Base-by-base conservation (phyloP, 768 basidiomycete genomes). In the Plicaturopsis crispa region DNA sequence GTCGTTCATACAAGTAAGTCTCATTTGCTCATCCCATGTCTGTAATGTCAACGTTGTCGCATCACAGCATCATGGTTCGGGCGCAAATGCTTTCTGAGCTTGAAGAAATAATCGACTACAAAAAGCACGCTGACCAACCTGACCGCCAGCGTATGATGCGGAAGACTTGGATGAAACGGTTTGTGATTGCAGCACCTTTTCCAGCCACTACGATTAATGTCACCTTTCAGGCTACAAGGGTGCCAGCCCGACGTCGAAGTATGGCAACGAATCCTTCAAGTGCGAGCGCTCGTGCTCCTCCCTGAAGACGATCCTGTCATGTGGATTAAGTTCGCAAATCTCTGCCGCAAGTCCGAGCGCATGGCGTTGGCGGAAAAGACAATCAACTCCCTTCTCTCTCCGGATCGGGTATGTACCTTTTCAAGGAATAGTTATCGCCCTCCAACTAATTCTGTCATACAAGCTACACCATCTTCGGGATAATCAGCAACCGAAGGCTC, bases 291-390 rank as follows among this genome's bases (percentile, higher is more conserved):
- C 37, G 92, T 99, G 16, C 69, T 97, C 19, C 86, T 78, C 31
- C 94, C 96, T 0, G 87, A 87, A 46, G 91, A 96, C 45, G 92
- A 97, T 54, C 89, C 87, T 31, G 76, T 86, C 33, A 97, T 96
- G 80, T 98, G 93, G 92, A 96, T 99, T 61, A 92, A 96, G 61
- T 97, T 99, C 53, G 90, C 94, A 2, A 98, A 99, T 51, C 67
- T 98, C 1, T 98, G 96, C 55, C 87, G 96, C 36, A 94, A 94
- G 62, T 86, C 79, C 13, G 91, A 94, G 35, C 80, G 96, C 4
- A 88, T 98, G 76, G 73, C 75, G n/a, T 65, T 99, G 35, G 93
- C 94, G 0, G 92, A 97, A 49, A 98, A 98, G 64, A 96, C 94
- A 1, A 84, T 99, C 51, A 88, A 92, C 46, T 94, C 91, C 1